Conservation (phyloP, 2,329 filamentous ascomycete species). For the Colletotrichum sp. region DNA sequence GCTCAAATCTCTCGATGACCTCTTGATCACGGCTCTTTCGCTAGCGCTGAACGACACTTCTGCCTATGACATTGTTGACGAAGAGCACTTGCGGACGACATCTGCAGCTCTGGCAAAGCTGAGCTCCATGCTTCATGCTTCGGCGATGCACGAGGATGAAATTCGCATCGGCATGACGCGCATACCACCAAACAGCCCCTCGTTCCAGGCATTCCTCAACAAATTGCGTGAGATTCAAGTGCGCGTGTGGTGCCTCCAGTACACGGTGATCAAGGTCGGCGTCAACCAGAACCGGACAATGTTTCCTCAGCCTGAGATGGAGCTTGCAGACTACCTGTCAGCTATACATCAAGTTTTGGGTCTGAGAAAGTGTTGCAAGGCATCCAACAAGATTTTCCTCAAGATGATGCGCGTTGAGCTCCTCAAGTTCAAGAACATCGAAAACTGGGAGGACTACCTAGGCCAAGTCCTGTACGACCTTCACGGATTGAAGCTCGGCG, state of each 20-base stretch:
- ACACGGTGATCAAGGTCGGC: constrained; percentile 77
- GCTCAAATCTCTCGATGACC: constrained; percentile 79
- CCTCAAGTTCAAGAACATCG: constrained; percentile 74
- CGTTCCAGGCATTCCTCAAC: constrained; percentile 62
- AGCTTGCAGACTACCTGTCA: constrained; percentile 79
- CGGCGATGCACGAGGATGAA: constrained; percentile 83
- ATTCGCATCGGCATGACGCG: constrained; percentile 77
- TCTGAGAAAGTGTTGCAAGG: constrained; percentile 82
- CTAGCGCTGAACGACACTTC: constrained; percentile 69
- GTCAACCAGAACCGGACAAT: constrained; percentile 68
- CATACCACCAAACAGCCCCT: constrained; percentile 62
- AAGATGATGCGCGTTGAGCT: constrained; percentile 89
- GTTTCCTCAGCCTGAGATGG: constrained; percentile 71
- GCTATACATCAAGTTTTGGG: constrained; percentile 86
- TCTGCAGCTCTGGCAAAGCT: constrained; percentile 75
- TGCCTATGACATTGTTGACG: constrained; percentile 85
- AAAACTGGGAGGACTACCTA: constrained; percentile 86
- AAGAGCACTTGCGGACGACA: constrained; percentile 75
- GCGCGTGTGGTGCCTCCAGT: constrained; percentile 86
- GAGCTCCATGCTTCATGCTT: constrained; percentile 77
- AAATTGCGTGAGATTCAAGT: constrained; percentile 88
- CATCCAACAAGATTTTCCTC: constrained; percentile 85
- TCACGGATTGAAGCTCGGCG: constrained; percentile 79
- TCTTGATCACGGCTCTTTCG: constrained; percentile 74
- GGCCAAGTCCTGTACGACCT: constrained; percentile 85